Evolutionary conservation across 1,284 basidiomycete species (phyloP).

Genomic region (Heimioporus punctisporus): DNA sequence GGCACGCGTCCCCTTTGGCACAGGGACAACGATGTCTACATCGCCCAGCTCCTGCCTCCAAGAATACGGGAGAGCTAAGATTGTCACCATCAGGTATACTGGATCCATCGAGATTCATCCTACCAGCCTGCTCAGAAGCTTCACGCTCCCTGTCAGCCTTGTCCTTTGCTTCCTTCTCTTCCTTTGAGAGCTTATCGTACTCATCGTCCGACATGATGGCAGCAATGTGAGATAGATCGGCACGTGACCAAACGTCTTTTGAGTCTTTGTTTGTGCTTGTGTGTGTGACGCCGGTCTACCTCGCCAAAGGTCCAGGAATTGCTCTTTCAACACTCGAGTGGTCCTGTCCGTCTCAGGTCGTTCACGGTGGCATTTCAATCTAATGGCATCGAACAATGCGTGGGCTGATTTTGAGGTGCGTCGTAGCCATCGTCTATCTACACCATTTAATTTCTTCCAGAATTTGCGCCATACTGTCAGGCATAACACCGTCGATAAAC

Average conservation of each 20-base stretch:
- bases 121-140: slow-evolving; percentile 84
- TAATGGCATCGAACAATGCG: slow-evolving; percentile 30
- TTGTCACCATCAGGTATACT: slow-evolving; percentile 16
- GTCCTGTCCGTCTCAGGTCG: slow-evolving; percentile 10
- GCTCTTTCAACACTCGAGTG: slow-evolving; percentile 8
- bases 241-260: slow-evolving; percentile 28
- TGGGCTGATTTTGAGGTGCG: slow-evolving; percentile 40
- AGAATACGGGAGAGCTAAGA: slow-evolving; percentile 82
- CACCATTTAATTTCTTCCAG: slow-evolving; percentile 34
- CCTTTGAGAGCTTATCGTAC: slow-evolving; percentile 80
- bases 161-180: slow-evolving; percentile 78
- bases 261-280: slow-evolving; percentile 29
- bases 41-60: slow-evolving; percentile 95
- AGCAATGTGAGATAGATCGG: slow-evolving; percentile 22
- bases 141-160: slow-evolving; percentile 71
- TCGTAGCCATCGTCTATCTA: background rate
- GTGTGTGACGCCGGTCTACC: slow-evolving; percentile 17
- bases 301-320: slow-evolving; percentile 8
- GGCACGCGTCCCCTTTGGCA: slow-evolving; percentile 87
- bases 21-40: slow-evolving; percentile 81
- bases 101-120: slow-evolving; percentile 24
- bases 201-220: slow-evolving; percentile 50
- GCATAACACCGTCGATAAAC: slow-evolving; percentile 73
- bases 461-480: slow-evolving; percentile 48
- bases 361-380: slow-evolving; percentile 4